Base-by-base conservation (phyloP, 352 stramenopile genomes). In the Peronospora destructor region DNA sequence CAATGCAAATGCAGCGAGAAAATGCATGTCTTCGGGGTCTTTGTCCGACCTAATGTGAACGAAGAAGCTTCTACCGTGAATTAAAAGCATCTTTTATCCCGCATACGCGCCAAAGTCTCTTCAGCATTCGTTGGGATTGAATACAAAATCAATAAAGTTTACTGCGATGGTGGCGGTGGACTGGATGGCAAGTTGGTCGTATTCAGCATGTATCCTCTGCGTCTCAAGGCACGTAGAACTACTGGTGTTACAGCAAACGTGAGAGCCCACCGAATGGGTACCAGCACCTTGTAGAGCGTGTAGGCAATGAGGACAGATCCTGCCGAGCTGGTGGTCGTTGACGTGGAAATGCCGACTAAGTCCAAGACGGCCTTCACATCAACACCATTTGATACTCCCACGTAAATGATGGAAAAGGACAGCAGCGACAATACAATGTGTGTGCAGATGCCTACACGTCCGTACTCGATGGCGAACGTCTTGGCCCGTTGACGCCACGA, bases 221-320 rank as follows among this genome's bases (percentile, higher is more conserved):
- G 61, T 32, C 79, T 76, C 49, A 91, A 47, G n/a, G 64, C 73
- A 21, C 78, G 76, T 48, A 92, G 61, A 34, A 92, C 76, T 5
- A 92, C 60, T 7, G 81, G 81, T 7, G 81, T 90, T 21, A 89
- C 73, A 8, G 75, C 76, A 53, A 90, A 87, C 23, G 81, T 92
- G 9, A 92, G 62, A 6, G 78, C 78, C 81, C 81, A 92, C 16
- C 81, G 81, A 25, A 92, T 47, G 5, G 81, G 81, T n/a, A 74
- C 52, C 16, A 80, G 46, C 35, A 92, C 38, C 51, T 92, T 92
- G 75, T 90, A 92, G 42, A 90, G 52, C 10, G 81, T 76, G 55
- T 92, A 92, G 23, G 81, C 65, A 41, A 92, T 80, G n/a, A 92
- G 53, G n/a, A 82, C 73, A 12, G 77, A 87, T 25, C 76, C 77